Conservation (phyloP, 2,329 filamentous ascomycete genomes). For the Aspergillus jensenii region DNA sequence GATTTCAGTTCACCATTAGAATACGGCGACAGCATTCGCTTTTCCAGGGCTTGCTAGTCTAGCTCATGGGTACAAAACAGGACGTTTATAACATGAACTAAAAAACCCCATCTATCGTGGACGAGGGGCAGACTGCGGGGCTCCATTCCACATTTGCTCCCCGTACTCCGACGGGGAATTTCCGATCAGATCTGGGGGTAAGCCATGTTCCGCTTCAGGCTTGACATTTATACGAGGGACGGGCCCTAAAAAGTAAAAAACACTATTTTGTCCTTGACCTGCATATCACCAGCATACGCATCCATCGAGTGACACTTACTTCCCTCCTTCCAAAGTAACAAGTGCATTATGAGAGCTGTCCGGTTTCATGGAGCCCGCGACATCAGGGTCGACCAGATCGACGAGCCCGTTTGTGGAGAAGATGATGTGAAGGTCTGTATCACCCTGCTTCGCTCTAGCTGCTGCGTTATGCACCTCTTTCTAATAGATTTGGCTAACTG, state of each 20-base stretch:
- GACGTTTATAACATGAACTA: no score
- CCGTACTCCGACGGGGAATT: slow-evolving; percentile 1
- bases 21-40: no score
- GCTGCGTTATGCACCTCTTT: background rate
- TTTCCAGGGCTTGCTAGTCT: no score
- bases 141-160: no score
- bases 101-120: no score
- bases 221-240: background rate
- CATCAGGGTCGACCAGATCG: slow-evolving; percentile 36
- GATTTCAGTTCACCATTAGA: no score
- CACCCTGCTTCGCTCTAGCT: background rate
- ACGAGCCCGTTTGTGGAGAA: slow-evolving; percentile 42
- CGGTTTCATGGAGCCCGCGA: slow-evolving; percentile 38
- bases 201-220: background rate
- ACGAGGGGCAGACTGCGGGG: no score
- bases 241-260: background rate
- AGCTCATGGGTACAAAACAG: no score
- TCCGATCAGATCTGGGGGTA: slow-evolving; percentile 2
- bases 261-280: background rate
- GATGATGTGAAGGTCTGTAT: slow-evolving; percentile 49
- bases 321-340: background rate
- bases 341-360: slow-evolving; percentile 33
- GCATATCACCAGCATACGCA: background rate
- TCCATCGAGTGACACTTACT: background rate
- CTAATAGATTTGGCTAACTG: background rate